Base-by-base conservation (phyloP, 2,329 filamentous ascomycete species). In the Diaporthe ampelina region DNA sequence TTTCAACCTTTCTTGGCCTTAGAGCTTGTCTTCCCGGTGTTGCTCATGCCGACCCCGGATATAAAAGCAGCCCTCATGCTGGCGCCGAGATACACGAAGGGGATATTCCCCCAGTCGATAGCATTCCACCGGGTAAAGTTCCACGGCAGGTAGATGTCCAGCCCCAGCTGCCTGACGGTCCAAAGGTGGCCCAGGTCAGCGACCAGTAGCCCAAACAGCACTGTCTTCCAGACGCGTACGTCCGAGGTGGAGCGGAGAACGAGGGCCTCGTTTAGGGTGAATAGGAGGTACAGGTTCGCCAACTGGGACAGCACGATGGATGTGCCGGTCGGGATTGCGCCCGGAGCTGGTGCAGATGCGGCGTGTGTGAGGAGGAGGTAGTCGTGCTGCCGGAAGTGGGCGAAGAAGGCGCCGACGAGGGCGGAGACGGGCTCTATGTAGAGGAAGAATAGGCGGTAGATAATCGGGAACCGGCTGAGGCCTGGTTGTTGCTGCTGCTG, bases 161-260 rank as follows among this genome's bases (percentile, higher is more conserved):
- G 77, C 0, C 93, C 94, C 40, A 93, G 84, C 37, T 84, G 85
- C 48, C 85, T 84, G 74, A 95, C 87, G 48, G 91, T 91, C 82
- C 91, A 94, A 72, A 95, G 83, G 82, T 95, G 94, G 4, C 94
- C 94, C 45, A 95, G 81, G 81, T 96, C 94, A n/a, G 93, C 94
- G 21, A 95, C 81, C 43, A 95, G 86, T 74, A 95, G 84, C 50
- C 89, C 91, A 59, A 92, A 83, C 6, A 95, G 85, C 35, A 95
- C 86, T 1, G 89, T 86, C 77, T 85, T 87, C 94, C 94, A 96
- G 73, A 96, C 93, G 32, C 86, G 86, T 45, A 92, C 80, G 83
- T 95, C 91, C 67, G 85, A 84, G 9, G 94, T 94, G 21, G 89
- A 87, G 56, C 94, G 91, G 77, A 96, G 87, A 17, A 96, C 91